phyloP scores from a whole-genome alignment of 2,329 filamentous ascomycete species.

The Lachnellula cervina region DNA sequence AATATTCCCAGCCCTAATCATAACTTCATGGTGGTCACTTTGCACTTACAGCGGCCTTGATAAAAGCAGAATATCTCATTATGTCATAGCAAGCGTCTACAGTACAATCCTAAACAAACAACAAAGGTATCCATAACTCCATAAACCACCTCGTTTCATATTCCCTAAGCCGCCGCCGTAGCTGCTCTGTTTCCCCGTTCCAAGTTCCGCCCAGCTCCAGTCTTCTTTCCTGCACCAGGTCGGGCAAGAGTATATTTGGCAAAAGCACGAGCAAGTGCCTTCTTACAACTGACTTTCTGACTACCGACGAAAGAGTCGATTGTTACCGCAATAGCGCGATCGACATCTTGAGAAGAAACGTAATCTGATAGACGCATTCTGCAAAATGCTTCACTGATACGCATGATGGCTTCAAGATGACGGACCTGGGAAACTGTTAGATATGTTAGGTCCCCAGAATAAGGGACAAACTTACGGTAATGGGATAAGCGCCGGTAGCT shows the following conservation, averaged over 20 bases:
- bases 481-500: constrained; percentile 93
- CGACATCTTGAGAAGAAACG: constrained; percentile 84
- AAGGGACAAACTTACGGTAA: constrained; percentile 65
- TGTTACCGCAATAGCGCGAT: constrained; percentile 93
- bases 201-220: constrained; percentile 20
- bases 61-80: constrained; percentile 13
- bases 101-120: constrained; percentile 14
- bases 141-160: constrained; percentile 2
- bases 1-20: too few relatives aligned
- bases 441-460: background rate
- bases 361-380: constrained; percentile 98
- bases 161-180: constrained; percentile 23
- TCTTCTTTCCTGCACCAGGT: constrained; percentile 28
- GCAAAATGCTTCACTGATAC: constrained; percentile 89
- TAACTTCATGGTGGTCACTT: background rate
- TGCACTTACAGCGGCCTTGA: background rate
- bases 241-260: constrained; percentile 75
- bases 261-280: constrained; percentile 87
- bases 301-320: constrained; percentile 94
- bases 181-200: constrained; percentile 20
- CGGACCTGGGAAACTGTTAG: constrained; percentile 59
- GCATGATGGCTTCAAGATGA: constrained; percentile 96
- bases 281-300: constrained; percentile 97
- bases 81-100: constrained; percentile 19
- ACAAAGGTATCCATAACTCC: constrained; percentile 21